A percentile compares a stretch with the other conserved stretches of the same genome.
These are phyloP conservation scores for Physcia stellaris DNA, from an alignment of 495 filamentous ascomycete species.

Conservation along the genomic window DNA sequence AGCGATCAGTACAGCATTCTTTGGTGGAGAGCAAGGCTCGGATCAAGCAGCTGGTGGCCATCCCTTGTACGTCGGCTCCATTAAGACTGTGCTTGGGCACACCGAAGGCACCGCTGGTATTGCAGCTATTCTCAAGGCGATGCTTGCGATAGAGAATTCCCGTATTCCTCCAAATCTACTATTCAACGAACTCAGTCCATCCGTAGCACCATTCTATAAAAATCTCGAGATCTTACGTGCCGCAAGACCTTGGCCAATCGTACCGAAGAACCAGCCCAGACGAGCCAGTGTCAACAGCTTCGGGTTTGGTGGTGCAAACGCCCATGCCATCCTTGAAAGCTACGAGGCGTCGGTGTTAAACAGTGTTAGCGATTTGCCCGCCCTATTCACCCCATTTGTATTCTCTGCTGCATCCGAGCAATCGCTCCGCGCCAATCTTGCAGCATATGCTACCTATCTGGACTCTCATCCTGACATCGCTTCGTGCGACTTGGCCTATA, in stretches of 20 bases:
- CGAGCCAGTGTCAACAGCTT: slow-evolving; percentile 25
- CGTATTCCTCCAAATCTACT: slow-evolving; percentile 37
- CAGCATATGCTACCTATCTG: slow-evolving; percentile 3
- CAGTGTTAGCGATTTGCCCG: not conserved
- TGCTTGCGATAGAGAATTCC: slow-evolving; percentile 29
- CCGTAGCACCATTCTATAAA: slow-evolving; percentile 8
- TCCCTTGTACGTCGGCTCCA: slow-evolving; percentile 26
- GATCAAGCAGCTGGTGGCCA: slow-evolving; percentile 2
- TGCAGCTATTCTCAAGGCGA: slow-evolving; percentile 38
- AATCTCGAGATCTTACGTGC: slow-evolving; percentile 6
- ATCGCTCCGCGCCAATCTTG: not conserved
- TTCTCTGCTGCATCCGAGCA: slow-evolving; percentile 2
- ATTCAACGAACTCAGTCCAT: slow-evolving; percentile 29
- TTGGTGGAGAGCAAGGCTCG: slow-evolving; percentile 7
- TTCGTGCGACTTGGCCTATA: slow-evolving; percentile 10
- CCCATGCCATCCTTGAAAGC: slow-evolving; percentile 23
- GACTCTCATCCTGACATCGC: not conserved
- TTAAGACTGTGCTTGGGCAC: slow-evolving; percentile 40
- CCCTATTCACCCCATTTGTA: not conserved
- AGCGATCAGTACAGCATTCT: slow-evolving; percentile 1
- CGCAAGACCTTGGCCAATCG: not conserved
- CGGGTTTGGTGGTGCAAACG: slow-evolving; percentile 22
- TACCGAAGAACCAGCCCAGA: slow-evolving; percentile 20
- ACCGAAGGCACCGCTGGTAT: slow-evolving; percentile 33
- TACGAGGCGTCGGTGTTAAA: no score